Conservation (phyloP, 352 stramenopile species). For the Pythium insidiosum region DNA sequence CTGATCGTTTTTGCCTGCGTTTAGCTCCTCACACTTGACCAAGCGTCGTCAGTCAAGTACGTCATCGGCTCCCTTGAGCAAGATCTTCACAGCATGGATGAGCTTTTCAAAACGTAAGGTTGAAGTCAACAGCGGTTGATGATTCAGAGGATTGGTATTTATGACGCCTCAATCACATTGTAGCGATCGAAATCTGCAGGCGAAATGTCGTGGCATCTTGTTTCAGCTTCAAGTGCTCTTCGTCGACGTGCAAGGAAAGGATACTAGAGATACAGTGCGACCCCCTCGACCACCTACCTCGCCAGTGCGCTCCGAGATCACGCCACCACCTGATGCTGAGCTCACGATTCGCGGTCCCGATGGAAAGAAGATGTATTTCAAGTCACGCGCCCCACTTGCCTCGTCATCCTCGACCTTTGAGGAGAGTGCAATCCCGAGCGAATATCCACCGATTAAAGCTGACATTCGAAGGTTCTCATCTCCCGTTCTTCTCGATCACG, state of each 20-base stretch:
- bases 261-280: no score
- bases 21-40: no score
- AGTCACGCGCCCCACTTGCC: slow-evolving; percentile 13
- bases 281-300: no score
- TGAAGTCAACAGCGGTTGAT: no score
- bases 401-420: no score
- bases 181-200: neutral
- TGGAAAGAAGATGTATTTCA: slow-evolving; percentile 34
- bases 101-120: slow-evolving; percentile 10
- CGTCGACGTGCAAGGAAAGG: no score
- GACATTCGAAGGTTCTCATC: no score
- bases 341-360: slow-evolving; percentile 22
- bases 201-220: neutral
- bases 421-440: no score
- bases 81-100: slow-evolving; percentile 4
- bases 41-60: slow-evolving; percentile 9
- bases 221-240: neutral
- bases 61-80: slow-evolving; percentile 1
- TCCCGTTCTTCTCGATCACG: no score
- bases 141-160: no score
- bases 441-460: no score
- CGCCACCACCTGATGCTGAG: slow-evolving; percentile 16
- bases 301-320: neutral
- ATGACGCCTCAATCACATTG: no score
- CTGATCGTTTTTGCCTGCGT: neutral